Conservation (phyloP, 352 stramenopile species). For the Pythium utonaiense region DNA sequence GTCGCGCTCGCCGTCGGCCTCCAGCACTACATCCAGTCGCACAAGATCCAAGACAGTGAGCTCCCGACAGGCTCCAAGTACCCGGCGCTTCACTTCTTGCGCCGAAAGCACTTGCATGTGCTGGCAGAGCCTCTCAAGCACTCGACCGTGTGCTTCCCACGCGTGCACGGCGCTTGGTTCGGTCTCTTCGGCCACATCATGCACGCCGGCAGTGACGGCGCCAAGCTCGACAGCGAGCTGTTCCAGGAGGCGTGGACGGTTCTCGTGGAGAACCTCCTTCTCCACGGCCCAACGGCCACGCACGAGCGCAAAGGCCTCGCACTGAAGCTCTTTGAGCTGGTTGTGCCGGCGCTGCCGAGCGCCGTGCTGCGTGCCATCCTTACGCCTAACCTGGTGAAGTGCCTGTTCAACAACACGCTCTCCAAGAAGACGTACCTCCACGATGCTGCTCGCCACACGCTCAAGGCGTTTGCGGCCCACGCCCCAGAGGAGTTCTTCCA, state of each 20-base stretch:
- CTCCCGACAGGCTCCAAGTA: conserved; percentile 34
- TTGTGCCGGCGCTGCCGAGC: conserved; percentile 48
- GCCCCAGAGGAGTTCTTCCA: conserved; percentile 61
- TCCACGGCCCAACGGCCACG: conserved; percentile 41
- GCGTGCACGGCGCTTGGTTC: conserved; percentile 75
- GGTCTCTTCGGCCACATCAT: conserved; percentile 75
- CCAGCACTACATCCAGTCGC: conserved; percentile 55
- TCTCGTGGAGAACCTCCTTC: conserved; percentile 76
- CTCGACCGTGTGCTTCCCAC: conserved; percentile 70
- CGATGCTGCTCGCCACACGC: conserved; percentile 62
- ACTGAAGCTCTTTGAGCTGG: conserved; percentile 81
- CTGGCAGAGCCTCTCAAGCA: conserved; percentile 62
- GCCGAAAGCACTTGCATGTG: conserved; percentile 56
- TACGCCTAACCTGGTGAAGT: conserved; percentile 77
- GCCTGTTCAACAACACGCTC: conserved; percentile 77
- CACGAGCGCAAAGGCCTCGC: conserved; percentile 77
- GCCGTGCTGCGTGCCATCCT: conserved; percentile 57
- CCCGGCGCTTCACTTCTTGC: conserved; percentile 39
- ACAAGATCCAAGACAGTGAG: conserved; percentile 33
- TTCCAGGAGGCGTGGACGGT: conserved; percentile 79
- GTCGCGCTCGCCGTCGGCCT: conserved; percentile 71
- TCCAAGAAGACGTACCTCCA: conserved; percentile 83
- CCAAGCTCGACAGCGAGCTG: conserved; percentile 53
- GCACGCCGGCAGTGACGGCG: conserved; percentile 32
- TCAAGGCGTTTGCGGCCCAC: conserved; percentile 52